Evolutionary conservation across 169 alveolate genomes (phyloP).

Genomic region (Plasmodium relictum): DNA sequence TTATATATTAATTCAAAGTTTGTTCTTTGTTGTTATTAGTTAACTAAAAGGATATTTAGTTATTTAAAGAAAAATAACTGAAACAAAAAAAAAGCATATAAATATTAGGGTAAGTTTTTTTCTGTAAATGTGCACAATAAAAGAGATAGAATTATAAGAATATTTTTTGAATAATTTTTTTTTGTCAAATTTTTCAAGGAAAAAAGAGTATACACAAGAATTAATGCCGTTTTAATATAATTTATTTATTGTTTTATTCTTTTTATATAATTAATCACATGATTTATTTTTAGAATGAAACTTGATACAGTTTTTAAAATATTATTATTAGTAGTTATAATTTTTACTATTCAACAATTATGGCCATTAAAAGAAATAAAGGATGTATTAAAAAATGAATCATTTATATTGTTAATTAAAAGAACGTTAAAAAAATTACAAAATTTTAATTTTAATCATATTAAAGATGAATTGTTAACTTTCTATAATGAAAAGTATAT

Average conservation of each 20-base stretch:
- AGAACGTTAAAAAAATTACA: neutral
- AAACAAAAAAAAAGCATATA: too few species aligned
- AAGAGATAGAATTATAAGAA: too few species aligned
- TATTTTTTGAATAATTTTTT: too few species aligned
- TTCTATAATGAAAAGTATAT: slow-evolving; percentile 14
- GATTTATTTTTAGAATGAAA: slow-evolving; percentile 25
- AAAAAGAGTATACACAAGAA: too few species aligned
- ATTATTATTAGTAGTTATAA: slow-evolving; percentile 19
- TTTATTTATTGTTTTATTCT: neutral
- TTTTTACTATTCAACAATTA: slow-evolving; percentile 39
- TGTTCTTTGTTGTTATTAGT: too few species aligned
- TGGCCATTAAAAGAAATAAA: slow-evolving; percentile 21
- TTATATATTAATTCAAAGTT: too few species aligned
- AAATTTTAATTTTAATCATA: neutral
- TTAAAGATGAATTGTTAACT: slow-evolving; percentile 16
- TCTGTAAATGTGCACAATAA: too few species aligned
- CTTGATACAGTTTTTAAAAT: slow-evolving; percentile 35
- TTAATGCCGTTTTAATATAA: too few species aligned
- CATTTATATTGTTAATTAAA: neutral
- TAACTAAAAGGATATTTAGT: too few species aligned
- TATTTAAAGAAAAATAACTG: too few species aligned
- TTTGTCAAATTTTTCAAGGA: too few species aligned
- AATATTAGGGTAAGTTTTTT: too few species aligned
- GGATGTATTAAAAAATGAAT: neutral
- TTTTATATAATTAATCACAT: neutral